Evolutionary conservation across 805 yeast species (phyloP), one percentile per base, ranked within the genome.

Genomic region (Sugiyamaella qingdaonensis): DNA sequence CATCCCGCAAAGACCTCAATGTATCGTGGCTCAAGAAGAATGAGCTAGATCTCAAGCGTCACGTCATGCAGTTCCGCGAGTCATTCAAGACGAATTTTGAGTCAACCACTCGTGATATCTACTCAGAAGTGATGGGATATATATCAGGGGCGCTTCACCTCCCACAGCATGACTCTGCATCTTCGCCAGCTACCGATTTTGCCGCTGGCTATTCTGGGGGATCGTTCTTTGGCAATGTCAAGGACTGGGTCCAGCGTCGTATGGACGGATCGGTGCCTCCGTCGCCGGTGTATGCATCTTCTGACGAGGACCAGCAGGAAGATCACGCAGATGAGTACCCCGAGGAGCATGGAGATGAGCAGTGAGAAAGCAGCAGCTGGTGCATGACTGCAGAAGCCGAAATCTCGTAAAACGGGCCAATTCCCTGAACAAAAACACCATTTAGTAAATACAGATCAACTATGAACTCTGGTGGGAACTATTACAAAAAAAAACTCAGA

Each of bases 11-110:
- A 68, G 99, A 94, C 65, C 79, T 94, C 64, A 94, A 94, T 65
- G 98, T 94, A 18, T 86, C 96, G 31, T 94, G 99, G 99, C 77
- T 94, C 62, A 94, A 94, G 73, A 94, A 94, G 71, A 94, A 94
- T 69, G 99, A 94, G 73, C 77, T 94, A 61, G 99, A 94, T 58
- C 79, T 94, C 72, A 90, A 88, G 69, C 88, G 90, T 62, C 96
- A 91, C 66, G 85, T 94, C 56, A 81, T 75, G 57, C 96, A 89
- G 58, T 92, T 94, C 73, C 78, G 97, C 61, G 80, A 86, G 21
- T 88, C 88, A 62, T 87, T 94, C 85, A 82, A 82, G 67, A 84
- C 81, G 66, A 87, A 82, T 62, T 56, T 57, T 11, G 69, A 85
- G 68, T 82, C 80, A 58, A 86, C 86, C 4, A 86, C 95, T 1